Evolutionary conservation across 2,329 filamentous ascomycete species (phyloP).

Genomic region (Diaporthe sp.): DNA sequence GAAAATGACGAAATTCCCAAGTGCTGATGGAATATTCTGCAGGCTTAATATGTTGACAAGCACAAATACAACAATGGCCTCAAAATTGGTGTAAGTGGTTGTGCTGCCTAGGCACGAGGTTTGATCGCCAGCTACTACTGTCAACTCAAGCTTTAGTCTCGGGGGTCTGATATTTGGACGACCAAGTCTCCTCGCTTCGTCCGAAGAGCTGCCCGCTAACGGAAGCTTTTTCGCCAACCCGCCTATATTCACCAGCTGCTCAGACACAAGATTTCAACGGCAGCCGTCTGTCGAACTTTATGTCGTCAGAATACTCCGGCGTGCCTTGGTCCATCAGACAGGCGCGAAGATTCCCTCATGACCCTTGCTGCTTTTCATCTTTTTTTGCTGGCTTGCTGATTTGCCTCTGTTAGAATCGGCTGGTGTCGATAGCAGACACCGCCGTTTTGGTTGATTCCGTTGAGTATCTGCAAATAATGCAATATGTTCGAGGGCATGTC

Average conservation of each 20-base stretch:
- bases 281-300: background rate
- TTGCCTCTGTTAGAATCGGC: background rate
- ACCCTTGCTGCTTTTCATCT: background rate
- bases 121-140: conserved; percentile 27
- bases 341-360: background rate
- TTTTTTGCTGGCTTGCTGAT: background rate
- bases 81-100: background rate
- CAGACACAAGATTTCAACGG: background rate
- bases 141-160: conserved; percentile 7
- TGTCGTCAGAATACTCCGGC: conserved; percentile 3
- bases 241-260: background rate
- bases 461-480: background rate
- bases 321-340: background rate
- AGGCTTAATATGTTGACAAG: background rate
- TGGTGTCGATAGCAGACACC: background rate
- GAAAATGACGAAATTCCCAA: background rate
- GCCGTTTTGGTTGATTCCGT: background rate
- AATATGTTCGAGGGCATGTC: background rate
- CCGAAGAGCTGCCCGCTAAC: conserved; percentile 5
- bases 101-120: conserved; percentile 5
- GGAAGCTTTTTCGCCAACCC: background rate
- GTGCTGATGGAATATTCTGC: background rate
- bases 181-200: background rate
- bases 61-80: background rate
- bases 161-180: conserved; percentile 14